phyloP scores from a whole-genome alignment of 495 filamentous ascomycete genomes.

The Parathielavia appendiculata region DNA sequence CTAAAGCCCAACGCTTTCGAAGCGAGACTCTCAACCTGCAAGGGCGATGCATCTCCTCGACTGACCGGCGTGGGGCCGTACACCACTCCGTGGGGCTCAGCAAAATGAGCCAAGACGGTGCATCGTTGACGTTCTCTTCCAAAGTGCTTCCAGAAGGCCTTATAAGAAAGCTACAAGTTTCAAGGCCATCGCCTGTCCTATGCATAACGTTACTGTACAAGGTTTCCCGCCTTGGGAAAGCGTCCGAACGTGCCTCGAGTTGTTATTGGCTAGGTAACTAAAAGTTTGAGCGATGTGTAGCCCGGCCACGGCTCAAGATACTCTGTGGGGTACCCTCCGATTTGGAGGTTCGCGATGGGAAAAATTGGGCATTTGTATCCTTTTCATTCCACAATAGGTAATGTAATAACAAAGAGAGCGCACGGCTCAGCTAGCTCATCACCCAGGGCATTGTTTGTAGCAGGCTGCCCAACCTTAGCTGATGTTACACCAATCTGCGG shows the following conservation, averaged over 20 bases:
- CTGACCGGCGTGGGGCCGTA: slow-evolving; percentile 6
- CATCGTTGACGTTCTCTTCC: neutral
- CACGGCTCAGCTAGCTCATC: too few species aligned
- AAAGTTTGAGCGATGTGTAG: neutral
- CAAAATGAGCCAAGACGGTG: neutral
- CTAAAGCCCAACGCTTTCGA: neutral
- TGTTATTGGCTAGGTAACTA: slow-evolving; percentile 1
- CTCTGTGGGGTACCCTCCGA: neutral
- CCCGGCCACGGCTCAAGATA: neutral
- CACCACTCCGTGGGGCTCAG: too few species aligned
- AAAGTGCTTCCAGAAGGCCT: slow-evolving; percentile 1
- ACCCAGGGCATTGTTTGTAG: too few species aligned
- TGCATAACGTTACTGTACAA: neutral
- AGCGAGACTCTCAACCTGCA: neutral
- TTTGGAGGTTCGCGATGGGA: neutral
- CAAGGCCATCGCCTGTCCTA: neutral
- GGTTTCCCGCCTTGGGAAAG: neutral
- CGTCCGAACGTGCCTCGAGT: neutral
- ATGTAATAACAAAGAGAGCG: too few species aligned
- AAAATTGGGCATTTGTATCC: too few species aligned
- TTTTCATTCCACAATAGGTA: too few species aligned
- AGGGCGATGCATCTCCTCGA: neutral
- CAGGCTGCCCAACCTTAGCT: too few species aligned
- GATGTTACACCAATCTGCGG: too few species aligned
- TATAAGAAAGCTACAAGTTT: neutral